A percentile compares a stretch with the other conserved stretches of the same genome.
These are phyloP conservation scores for Pythium sukuiense DNA, from an alignment of 352 stramenopile genomes.

Conservation along the genomic window DNA sequence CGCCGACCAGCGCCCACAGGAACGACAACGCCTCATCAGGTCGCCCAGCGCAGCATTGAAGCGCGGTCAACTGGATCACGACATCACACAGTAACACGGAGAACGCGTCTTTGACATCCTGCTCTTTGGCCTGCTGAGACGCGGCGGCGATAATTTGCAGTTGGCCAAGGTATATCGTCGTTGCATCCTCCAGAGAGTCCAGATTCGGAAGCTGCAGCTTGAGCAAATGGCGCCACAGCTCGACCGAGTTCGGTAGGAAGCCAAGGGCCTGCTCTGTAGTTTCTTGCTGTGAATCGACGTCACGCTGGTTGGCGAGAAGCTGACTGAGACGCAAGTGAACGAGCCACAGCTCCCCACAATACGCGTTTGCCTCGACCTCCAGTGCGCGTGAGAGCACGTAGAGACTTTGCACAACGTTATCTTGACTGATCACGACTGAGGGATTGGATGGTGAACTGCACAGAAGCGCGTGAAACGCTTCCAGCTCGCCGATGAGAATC, in stretches of 20 bases:
- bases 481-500: constrained; percentile 24
- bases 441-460: background rate
- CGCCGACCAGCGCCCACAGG: constrained; percentile 10
- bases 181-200: constrained; percentile 5
- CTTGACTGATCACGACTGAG: constrained; percentile 4
- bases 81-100: constrained; percentile 29
- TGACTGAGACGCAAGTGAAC: constrained; percentile 33
- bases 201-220: constrained; percentile 1
- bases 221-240: constrained; percentile 36
- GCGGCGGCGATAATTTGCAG: constrained; percentile 9
- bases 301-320: constrained; percentile 13
- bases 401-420: constrained; percentile 26
- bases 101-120: constrained; percentile 18
- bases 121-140: constrained; percentile 13
- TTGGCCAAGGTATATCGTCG: background rate
- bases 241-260: constrained; percentile 31
- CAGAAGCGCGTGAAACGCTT: constrained; percentile 22
- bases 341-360: constrained; percentile 38
- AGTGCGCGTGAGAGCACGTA: constrained; percentile 35
- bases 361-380: constrained; percentile 41
- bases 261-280: constrained; percentile 36
- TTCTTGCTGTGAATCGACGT: constrained; percentile 28
- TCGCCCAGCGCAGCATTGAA: constrained; percentile 7
- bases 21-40: constrained; percentile 6
- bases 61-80: constrained; percentile 20